Base-by-base conservation (phyloP, 2,329 filamentous ascomycete genomes). In the Pseudocercospora musae region DNA sequence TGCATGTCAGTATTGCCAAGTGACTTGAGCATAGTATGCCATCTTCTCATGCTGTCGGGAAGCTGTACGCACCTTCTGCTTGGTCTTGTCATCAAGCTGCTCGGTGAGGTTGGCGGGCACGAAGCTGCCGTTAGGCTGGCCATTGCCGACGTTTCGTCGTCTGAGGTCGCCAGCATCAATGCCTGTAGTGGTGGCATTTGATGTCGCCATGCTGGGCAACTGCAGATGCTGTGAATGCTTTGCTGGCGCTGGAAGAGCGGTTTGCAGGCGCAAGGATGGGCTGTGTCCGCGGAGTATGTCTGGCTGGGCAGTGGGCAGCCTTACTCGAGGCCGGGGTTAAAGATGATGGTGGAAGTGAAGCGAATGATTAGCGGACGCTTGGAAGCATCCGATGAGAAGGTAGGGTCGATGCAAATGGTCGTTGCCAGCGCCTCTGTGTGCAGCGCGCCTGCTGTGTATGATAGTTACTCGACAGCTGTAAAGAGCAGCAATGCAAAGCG, bases 51-150 rank as follows among this genome's bases (percentile, higher is more conserved):
- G 54, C 52, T 25, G 21, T 21, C 9, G 52, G 11, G 21, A 15
- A 53, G 42, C 25, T 55, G 3, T 48, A 54, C 71, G 53, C 72
- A 81, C 79, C 78, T 81, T 79, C 62, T 80, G 72, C 71, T 81
- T 81, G 13, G 75, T 77, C 75, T 81, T 81, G 72, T 81, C 78
- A 57, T 76, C 72, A 57, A 74, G 42, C 66, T 70, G 66, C 52
- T 64, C 62, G 48, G 68, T 67, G 20, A 66, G 55, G 52, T 74
- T 71, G 52, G 71, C 66, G 25, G 69, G 60, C 57, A 67, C 64
- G 70, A 76, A 65, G 72, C 18, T 33, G 7, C 52, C 52, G 23
- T 33, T 40, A 29, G 20, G 52, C 52, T 54, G 27, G 27, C 27
- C 52, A 37, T 37, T 15, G 15, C 27, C 52, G 8, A 33, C 48